phyloP scores from a whole-genome alignment of 768 basidiomycete species.

The Lenzites betulinus region DNA sequence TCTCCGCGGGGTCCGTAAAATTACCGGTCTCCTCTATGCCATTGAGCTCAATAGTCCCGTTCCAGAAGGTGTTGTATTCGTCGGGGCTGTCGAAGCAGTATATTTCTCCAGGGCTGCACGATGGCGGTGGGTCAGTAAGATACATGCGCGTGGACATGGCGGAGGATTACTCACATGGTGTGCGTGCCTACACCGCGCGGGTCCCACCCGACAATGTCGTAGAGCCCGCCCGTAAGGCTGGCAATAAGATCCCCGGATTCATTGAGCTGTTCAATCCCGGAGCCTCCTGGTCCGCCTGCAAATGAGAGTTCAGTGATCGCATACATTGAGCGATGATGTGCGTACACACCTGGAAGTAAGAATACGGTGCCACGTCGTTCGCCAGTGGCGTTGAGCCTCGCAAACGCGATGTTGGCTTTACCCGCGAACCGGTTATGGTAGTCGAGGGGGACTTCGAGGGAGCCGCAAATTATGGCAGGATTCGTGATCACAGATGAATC shows the following conservation, averaged over 20 bases:
- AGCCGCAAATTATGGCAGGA: conserved; percentile 1
- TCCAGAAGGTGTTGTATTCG: conserved; percentile 7
- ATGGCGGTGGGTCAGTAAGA: background rate
- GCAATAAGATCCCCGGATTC: background rate
- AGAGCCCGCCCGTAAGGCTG: conserved; percentile 1
- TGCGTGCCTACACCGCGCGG: conserved; percentile 10
- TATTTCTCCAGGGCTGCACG: conserved; percentile 8
- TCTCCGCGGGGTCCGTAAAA: conserved; percentile 5
- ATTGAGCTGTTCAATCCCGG: background rate
- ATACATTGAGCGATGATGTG: too few species aligned
- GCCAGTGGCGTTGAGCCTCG: background rate
- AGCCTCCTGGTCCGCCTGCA: conserved; percentile 1
- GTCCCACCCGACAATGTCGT: conserved; percentile 20
- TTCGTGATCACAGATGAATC: background rate
- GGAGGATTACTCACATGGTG: background rate
- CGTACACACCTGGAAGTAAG: background rate
- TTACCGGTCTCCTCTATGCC: conserved; percentile 11
- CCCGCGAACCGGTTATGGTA: conserved; percentile 4
- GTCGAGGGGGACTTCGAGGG: conserved; percentile 9
- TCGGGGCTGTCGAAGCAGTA: conserved; percentile 10
- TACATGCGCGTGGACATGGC: too few species aligned
- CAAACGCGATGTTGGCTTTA: background rate
- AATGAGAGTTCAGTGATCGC: background rate
- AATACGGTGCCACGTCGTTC: background rate
- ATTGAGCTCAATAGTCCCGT: background rate